Conservation (phyloP, 2,329 filamentous ascomycete genomes). For the Xylaria digitata region DNA sequence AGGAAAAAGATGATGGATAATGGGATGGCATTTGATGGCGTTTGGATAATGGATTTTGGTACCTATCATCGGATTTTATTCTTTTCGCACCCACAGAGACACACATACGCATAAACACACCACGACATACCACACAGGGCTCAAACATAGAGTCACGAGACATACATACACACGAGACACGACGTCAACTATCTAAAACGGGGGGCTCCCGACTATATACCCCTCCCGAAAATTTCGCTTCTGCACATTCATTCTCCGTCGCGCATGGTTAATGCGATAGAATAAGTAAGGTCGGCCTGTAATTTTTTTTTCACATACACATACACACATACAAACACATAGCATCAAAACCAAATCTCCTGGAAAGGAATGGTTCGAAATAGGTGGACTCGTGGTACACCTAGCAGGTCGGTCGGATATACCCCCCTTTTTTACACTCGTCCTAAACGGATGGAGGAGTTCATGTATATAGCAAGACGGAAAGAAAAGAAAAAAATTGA, state of each 20-base stretch:
- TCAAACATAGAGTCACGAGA: neutral
- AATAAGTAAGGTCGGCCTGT: slow-evolving; percentile 22
- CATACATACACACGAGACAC: slow-evolving; percentile 6
- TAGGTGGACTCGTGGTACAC: slow-evolving; percentile 3
- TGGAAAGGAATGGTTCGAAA: slow-evolving; percentile 7
- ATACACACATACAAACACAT: too few relatives aligned
- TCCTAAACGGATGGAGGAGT: neutral
- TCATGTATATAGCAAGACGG: slow-evolving; percentile 33
- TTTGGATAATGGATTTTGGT: slow-evolving; percentile 29
- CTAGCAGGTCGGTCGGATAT: slow-evolving; percentile 36
- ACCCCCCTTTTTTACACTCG: slow-evolving; percentile 25
- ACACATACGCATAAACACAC: slow-evolving; percentile 9
- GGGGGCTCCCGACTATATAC: slow-evolving; percentile 12
- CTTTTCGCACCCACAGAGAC: neutral
- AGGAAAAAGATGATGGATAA: neutral
- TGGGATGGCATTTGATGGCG: slow-evolving; percentile 35
- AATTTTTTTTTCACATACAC: neutral
- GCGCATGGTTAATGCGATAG: slow-evolving; percentile 35
- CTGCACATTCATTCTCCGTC: slow-evolving; percentile 32
- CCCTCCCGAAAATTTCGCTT: slow-evolving; percentile 20
- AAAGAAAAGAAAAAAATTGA: neutral
- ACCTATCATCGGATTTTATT: slow-evolving; percentile 13
- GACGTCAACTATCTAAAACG: slow-evolving; percentile 14
- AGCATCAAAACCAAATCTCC: neutral
- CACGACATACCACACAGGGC: too few relatives aligned